Conservation (phyloP, 257 asterid species). For the Primulina huaijiensis region DNA sequence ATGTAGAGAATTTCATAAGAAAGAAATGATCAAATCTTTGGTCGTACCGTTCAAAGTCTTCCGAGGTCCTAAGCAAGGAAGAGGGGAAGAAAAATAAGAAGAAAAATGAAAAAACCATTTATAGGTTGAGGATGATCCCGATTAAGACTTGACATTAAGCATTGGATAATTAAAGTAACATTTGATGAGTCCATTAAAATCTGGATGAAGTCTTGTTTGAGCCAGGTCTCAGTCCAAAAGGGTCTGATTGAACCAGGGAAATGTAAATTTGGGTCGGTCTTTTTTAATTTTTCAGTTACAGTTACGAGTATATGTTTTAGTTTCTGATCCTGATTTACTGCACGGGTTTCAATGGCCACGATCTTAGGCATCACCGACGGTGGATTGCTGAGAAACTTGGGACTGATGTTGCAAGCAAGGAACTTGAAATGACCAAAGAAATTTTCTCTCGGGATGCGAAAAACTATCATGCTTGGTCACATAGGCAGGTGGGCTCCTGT, state of each 20-base stretch:
- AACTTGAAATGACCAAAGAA: constrained; percentile 71
- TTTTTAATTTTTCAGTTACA: not conserved
- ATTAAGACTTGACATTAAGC: too few relatives aligned
- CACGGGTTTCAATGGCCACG: not conserved
- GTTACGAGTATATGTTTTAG: not conserved
- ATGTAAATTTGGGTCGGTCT: not conserved
- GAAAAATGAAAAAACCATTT: not conserved
- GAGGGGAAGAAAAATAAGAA: not conserved
- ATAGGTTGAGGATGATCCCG: not conserved
- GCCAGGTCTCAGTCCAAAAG: too few relatives aligned
- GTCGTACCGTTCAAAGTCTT: not conserved
- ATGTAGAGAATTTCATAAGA: not conserved
- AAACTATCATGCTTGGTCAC: constrained; percentile 97
- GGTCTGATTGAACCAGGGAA: not conserved
- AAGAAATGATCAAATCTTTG: too few relatives aligned
- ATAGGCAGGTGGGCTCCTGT: constrained; percentile 69
- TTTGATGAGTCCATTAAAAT: not conserved
- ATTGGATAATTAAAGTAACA: too few relatives aligned
- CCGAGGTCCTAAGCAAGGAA: not conserved
- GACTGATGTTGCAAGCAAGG: constrained; percentile 40
- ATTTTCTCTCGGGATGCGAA: constrained; percentile 76
- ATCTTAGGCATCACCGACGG: constrained; percentile 88
- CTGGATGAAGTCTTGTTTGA: too few relatives aligned
- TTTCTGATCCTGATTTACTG: constrained; percentile 1
- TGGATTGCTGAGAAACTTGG: constrained; percentile 97